phyloP scores from a whole-genome alignment of 495 filamentous ascomycete genomes.

The Neurospora cerealis region DNA sequence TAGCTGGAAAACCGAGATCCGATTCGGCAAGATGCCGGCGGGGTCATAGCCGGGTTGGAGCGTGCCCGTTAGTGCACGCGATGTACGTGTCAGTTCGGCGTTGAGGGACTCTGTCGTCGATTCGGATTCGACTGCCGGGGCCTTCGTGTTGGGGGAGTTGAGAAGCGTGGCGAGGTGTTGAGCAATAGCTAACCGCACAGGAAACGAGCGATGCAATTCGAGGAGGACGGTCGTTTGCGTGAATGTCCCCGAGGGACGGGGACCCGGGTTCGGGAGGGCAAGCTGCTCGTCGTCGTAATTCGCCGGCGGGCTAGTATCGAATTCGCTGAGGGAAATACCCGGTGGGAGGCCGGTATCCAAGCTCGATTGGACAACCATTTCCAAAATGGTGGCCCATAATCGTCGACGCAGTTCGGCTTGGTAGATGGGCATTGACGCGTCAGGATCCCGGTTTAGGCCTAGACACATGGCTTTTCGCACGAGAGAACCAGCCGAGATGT shows the following conservation, averaged over 20 bases:
- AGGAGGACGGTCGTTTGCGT: slow-evolving; percentile 32
- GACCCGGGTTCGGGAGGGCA: slow-evolving; percentile 5
- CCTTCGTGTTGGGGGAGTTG: slow-evolving; percentile 20
- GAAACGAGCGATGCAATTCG: slow-evolving; percentile 25
- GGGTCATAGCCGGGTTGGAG: slow-evolving; percentile 26
- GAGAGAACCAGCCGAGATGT: slow-evolving; percentile 49
- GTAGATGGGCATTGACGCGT: slow-evolving; percentile 32
- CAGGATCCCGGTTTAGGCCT: slow-evolving; percentile 52
- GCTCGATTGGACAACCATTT: slow-evolving; percentile 50
- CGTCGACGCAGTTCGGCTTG: slow-evolving; percentile 56
- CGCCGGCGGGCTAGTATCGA: slow-evolving; percentile 43
- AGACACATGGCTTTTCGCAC: slow-evolving; percentile 50
- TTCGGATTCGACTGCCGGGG: slow-evolving; percentile 23
- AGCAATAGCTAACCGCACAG: slow-evolving; percentile 25
- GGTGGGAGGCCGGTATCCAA: slow-evolving; percentile 51
- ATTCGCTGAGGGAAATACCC: slow-evolving; percentile 43
- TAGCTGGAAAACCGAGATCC: slow-evolving; percentile 26
- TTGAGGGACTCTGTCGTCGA: neutral
- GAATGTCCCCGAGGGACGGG: slow-evolving; percentile 17
- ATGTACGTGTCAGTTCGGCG: slow-evolving; percentile 24
- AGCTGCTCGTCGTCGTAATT: slow-evolving; percentile 43
- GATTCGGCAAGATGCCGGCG: slow-evolving; percentile 20
- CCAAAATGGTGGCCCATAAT: slow-evolving; percentile 58
- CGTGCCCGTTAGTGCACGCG: slow-evolving; percentile 19
- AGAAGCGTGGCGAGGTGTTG: slow-evolving; percentile 27